Evolutionary conservation across 495 filamentous ascomycete genomes (phyloP), one percentile per base, ranked within the genome.

Genomic region (Letharia lupina): DNA sequence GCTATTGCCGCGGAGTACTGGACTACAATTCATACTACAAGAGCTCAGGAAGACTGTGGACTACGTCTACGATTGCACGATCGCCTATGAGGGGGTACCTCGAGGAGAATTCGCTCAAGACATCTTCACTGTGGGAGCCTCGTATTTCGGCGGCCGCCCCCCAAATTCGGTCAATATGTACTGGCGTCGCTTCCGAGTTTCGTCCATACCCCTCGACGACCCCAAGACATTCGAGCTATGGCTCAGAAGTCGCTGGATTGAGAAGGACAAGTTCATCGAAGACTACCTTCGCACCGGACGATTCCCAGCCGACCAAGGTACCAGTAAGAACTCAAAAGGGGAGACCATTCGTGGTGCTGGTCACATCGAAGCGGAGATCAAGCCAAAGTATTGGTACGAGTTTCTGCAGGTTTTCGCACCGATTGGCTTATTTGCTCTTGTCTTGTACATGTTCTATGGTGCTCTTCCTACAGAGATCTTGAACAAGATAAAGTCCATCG

Each of bases 111-210:
- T 83, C 68, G 91, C 89, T 63, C 88, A 92, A 69, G 83, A 90
- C 62, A 81, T 87, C 68, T 94, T 90, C 76, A 91, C 86, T 10
- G 78, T 94, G 16, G 79, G 82, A 8, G 82, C 84, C 56, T 88
- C 86, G 16, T 93, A 90, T 70, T 86, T 93, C 68, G 80, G 89
- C 74, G 90, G 90, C 35, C 83, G 87, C 44, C 86, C 89, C 5
- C 90, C 90, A 3, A 91, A 89, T 71, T 91, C 88, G 0, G 89
- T 93, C 63, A 92, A 93, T 72, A 89, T 94, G 78, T 84, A 93
- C 74, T 94, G 89, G 88, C 82, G 90, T 18, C 83, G 89, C 5
- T 93, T 92, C 70, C 75, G 78, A 0, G 64, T 91, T 12, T 77
- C 76, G 45, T 80, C 84, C 42, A 91, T 94, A 23, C 90, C 90